Evolutionary conservation across 2,329 filamentous ascomycete genomes (phyloP).

Genomic region (Colletotrichum orchidophilum): DNA sequence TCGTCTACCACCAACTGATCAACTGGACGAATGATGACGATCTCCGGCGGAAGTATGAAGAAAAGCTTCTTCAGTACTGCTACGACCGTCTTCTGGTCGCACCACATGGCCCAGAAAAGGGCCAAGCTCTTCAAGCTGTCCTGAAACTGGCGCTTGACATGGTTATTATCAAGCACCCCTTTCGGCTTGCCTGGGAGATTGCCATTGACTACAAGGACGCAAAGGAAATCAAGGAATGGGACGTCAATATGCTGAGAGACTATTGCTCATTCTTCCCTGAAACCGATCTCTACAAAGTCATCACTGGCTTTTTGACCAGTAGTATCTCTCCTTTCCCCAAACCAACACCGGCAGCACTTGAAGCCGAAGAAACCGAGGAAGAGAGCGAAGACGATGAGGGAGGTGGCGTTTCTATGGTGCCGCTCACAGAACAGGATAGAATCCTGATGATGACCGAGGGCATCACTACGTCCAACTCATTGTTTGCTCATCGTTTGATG

Average conservation of each 20-base stretch:
- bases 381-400: constrained; percentile 70
- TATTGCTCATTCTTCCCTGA: constrained; percentile 88
- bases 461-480: constrained; percentile 72
- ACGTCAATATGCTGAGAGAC: constrained; percentile 79
- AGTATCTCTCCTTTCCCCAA: constrained; percentile 83
- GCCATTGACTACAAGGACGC: constrained; percentile 89
- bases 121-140: constrained; percentile 75
- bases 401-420: constrained; percentile 62
- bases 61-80: constrained; percentile 85
- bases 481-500: constrained; percentile 85
- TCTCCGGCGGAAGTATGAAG: constrained; percentile 83
- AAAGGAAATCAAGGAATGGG: constrained; percentile 78
- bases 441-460: constrained; percentile 83
- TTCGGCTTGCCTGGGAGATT: constrained; percentile 89
- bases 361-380: constrained; percentile 49
- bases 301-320: constrained; percentile 85
- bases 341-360: constrained; percentile 36
- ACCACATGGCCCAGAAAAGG: constrained; percentile 71
- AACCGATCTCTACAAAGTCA: constrained; percentile 81
- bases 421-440: constrained; percentile 79
- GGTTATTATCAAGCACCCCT: constrained; percentile 95
- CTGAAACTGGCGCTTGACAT: constrained; percentile 85
- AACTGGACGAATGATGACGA: constrained; percentile 93
- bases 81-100: constrained; percentile 81
- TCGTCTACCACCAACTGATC: constrained; percentile 83